Conservation (phyloP, 129 eudicot genomes). For the Silybum marianum region DNA sequence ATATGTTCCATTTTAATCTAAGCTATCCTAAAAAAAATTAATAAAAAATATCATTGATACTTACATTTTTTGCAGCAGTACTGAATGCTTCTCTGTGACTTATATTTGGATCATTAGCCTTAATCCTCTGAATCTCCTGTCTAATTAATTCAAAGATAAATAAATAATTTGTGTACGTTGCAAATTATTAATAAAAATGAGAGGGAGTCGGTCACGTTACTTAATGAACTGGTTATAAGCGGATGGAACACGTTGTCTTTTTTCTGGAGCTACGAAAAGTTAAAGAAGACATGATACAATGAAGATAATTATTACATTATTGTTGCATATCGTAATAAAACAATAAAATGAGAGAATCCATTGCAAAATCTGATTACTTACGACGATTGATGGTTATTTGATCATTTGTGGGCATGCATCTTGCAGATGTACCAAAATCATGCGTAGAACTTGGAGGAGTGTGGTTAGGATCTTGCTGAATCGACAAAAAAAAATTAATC, state of each 20-base stretch:
- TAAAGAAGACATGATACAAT: neutral
- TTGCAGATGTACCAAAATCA: constrained; percentile 55
- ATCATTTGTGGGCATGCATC: constrained; percentile 43
- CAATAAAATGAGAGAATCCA: neutral
- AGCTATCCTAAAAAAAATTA: neutral
- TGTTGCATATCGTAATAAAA: neutral
- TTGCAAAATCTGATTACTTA: constrained; percentile 10
- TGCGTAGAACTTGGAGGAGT: constrained; percentile 43
- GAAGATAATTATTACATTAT: neutral
- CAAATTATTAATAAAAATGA: neutral
- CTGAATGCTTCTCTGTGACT: constrained; percentile 75
- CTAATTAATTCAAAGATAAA: constrained; percentile 21
- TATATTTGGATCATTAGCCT: constrained; percentile 72
- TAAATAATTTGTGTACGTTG: neutral
- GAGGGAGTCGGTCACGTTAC: constrained; percentile 26
- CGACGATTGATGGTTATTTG: constrained; percentile 59
- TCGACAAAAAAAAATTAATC: neutral
- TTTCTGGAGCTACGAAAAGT: constrained; percentile 74
- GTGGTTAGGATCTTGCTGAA: constrained; percentile 46
- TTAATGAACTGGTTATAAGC: constrained; percentile 89
- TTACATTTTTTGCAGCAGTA: constrained; percentile 61
- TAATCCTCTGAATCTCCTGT: constrained; percentile 89
- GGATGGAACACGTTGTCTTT: constrained; percentile 93
- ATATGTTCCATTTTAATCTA: neutral
- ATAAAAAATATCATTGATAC: neutral